A percentile compares a stretch with the other conserved stretches of the same genome.
Evolutionary conservation across 805 yeast species (phyloP).

Genomic region (Nakazawaea holstii): DNA sequence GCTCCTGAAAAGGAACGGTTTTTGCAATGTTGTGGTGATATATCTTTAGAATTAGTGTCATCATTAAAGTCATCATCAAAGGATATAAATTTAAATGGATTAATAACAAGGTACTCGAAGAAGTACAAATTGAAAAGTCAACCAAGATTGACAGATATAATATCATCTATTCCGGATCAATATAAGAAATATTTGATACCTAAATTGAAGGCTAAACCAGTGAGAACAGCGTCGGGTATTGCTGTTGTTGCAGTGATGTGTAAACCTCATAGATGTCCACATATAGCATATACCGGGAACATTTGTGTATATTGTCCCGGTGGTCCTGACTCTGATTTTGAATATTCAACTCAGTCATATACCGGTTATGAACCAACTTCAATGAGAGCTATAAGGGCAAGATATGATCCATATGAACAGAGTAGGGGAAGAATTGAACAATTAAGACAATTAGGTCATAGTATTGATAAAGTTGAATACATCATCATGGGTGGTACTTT

Average conservation of each 20-base stretch:
- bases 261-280: slow-evolving; percentile 98
- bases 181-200: slow-evolving; percentile 88
- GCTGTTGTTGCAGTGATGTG: slow-evolving; percentile 99
- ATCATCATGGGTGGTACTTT: slow-evolving; percentile 99
- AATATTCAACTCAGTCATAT: slow-evolving; percentile 95
- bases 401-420: slow-evolving; percentile 98
- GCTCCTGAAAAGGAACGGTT: slow-evolving; percentile 94
- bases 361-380: slow-evolving; percentile 99
- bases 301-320: slow-evolving; percentile 99
- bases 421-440: slow-evolving; percentile 98
- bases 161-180: slow-evolving; percentile 93
- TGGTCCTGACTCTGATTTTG: slow-evolving; percentile 98
- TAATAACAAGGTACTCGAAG: slow-evolving; percentile 79
- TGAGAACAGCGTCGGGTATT: slow-evolving; percentile 96
- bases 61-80: slow-evolving; percentile 62
- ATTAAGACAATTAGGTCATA: slow-evolving; percentile 89
- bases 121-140: slow-evolving; percentile 88
- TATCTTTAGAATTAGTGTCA: slow-evolving; percentile 77
- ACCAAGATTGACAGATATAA: slow-evolving; percentile 92
- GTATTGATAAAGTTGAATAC: slow-evolving; percentile 95
- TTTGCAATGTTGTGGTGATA: slow-evolving; percentile 87
- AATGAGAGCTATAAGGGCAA: slow-evolving; percentile 98
- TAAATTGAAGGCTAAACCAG: slow-evolving; percentile 96
- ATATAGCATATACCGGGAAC: slow-evolving; percentile 97
- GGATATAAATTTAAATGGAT: slow-evolving; percentile 85